Percentiles rank a stretch among this genome's conserved stretches.
Conservation (phyloP, 2,329 filamentous ascomycete species). For the Periglandula ipomoeae region DNA sequence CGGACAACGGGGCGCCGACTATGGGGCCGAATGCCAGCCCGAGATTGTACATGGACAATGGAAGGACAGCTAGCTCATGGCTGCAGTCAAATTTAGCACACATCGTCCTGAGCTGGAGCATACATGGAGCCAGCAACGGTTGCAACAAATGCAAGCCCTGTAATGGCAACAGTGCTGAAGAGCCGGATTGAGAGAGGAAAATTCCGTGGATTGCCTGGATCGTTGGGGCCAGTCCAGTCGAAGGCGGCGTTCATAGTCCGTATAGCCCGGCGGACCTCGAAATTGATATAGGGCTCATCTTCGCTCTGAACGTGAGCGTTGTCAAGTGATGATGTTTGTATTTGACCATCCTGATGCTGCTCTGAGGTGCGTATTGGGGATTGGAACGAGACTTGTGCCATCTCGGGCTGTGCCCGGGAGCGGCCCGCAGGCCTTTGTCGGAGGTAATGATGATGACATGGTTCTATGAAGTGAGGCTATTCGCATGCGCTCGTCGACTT, state of each 20-base stretch:
- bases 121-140: conserved; percentile 23
- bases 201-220: conserved; percentile 74
- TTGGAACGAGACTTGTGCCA: conserved; percentile 3
- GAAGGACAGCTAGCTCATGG: conserved; percentile 15
- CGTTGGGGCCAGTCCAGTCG: conserved; percentile 37
- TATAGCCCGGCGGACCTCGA: conserved; percentile 12
- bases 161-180: conserved; percentile 66
- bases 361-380: neutral
- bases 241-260: conserved; percentile 18
- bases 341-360: neutral
- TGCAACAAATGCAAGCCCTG: conserved; percentile 56
- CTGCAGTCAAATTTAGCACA: conserved; percentile 12
- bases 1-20: conserved; percentile 66
- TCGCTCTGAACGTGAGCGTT: neutral
- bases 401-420: conserved; percentile 3
- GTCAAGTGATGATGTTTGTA: neutral
- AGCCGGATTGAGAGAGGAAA: conserved; percentile 67
- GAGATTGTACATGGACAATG: conserved; percentile 19
- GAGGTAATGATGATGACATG: conserved; percentile 9
- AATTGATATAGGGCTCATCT: conserved; percentile 1
- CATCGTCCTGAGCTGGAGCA: conserved; percentile 17
- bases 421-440: neutral
- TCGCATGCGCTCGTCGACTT: too few relatives aligned
- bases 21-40: conserved; percentile 41
- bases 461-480: neutral